Evolutionary conservation across 352 stramenopile genomes (phyloP), one percentile per base, ranked within the genome.

Genomic region (Globisporangium ultimum): DNA sequence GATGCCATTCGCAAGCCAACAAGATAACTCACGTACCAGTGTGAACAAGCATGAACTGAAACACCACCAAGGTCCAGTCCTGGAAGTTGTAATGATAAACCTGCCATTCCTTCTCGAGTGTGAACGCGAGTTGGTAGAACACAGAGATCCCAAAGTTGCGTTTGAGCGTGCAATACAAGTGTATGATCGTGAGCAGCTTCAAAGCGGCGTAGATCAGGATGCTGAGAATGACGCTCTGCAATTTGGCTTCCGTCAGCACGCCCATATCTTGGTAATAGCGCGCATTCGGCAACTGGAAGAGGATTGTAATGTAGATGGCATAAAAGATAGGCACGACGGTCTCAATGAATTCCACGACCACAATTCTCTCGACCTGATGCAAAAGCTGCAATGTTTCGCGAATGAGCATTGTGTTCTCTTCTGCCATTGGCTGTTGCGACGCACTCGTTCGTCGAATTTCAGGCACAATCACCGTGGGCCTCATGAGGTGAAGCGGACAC

Each of bases 141-240:
- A 15, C 43, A 8, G 43, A 48, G 17, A 48, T 48, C 0, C 15
- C 17, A 21, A 36, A 36, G 3, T 36, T 6, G 28, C 28, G 28
- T 5, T 21, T 21, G 43, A 48, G 43, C 17, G 43, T 7, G 8
- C 0, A 36, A 10, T 36, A 36, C 28, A 36, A 36, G 28, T 36
- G 28, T 5, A 36, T 11, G 28, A 36, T 36, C 28, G 28, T 36
- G 28, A 36, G 28, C 5, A 36, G 28, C 28, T 57, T 36, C 38
- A 57, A 20, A 18, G 20, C n/a, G 7, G 51, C 38, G 51, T 48
- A 57, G 38, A 57, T 22, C 6, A 57, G 20, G 51, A 57, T 57
- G 14, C 46, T 57, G 20, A 12, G 13, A 2, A 57, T 36, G 4
- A 57, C 8, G 0, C 1, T 5, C 4, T 41, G 13, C 13, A 57